Conservation (phyloP, 2,329 filamentous ascomycete species). For the Pseudopyrenochaeta lycopersici region DNA sequence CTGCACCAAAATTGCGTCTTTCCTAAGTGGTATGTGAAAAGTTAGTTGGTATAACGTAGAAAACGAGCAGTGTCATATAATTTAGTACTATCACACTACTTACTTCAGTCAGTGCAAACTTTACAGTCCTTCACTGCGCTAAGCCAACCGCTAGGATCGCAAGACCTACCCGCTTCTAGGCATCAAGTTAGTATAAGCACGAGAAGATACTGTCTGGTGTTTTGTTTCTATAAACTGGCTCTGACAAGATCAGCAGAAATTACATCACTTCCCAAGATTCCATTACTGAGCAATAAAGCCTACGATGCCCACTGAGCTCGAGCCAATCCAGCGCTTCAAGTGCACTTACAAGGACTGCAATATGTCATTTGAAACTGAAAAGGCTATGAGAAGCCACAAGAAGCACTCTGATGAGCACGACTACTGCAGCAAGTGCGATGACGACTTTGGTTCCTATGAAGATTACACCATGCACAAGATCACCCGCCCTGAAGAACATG, state of each 20-base stretch:
- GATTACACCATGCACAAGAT: constrained; percentile 59
- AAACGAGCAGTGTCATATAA: too few species aligned
- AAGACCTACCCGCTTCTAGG: too few species aligned
- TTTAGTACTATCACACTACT: too few species aligned
- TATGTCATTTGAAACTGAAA: constrained; percentile 54
- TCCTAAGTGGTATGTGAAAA: too few species aligned
- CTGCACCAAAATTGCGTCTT: not conserved
- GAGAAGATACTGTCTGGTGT: too few species aligned
- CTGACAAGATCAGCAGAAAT: not conserved
- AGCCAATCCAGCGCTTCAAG: constrained; percentile 32
- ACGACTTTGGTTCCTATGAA: constrained; percentile 57
- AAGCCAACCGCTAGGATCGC: not conserved
- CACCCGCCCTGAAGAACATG: constrained; percentile 46
- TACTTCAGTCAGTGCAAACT: not conserved
- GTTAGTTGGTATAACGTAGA: too few species aligned
- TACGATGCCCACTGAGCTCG: constrained; percentile 36
- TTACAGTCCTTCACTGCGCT: not conserved
- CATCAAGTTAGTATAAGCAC: too few species aligned
- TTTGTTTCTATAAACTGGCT: not conserved
- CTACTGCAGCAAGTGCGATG: constrained; percentile 57
- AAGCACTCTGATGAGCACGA: constrained; percentile 52
- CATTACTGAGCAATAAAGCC: not conserved
- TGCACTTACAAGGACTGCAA: constrained; percentile 60
- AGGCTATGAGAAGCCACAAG: constrained; percentile 63
- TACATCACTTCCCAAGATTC: not conserved